Conservation (phyloP, 2,329 filamentous ascomycete genomes). For the Aspergillus aculeatinus region DNA sequence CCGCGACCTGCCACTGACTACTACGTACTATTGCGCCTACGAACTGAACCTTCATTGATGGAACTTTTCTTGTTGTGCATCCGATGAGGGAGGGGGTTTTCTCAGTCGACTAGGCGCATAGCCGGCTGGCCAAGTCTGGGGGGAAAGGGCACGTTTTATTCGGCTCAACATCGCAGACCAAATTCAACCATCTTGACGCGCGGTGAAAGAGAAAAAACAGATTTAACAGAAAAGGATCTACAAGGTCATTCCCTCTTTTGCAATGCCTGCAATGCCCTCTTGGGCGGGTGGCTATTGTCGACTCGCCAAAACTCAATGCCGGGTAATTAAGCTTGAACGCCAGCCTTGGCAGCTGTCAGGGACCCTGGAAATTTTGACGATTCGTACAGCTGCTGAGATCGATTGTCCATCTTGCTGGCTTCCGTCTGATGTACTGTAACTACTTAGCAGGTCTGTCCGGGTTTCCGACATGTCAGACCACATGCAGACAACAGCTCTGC, state of each 20-base stretch:
- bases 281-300: not conserved
- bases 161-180: not conserved
- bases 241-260: constrained; percentile 1
- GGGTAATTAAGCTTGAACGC: constrained; percentile 17
- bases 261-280: not conserved
- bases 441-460: too few relatives aligned
- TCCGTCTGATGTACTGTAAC: too few relatives aligned
- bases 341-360: constrained; percentile 16
- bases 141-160: not conserved
- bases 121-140: not conserved
- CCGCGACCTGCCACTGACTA: not conserved
- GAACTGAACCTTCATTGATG: constrained; percentile 1
- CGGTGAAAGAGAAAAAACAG: not conserved
- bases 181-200: not conserved
- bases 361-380: constrained; percentile 1
- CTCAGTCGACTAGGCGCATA: not conserved
- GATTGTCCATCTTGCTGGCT: not conserved
- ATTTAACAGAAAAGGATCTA: not conserved
- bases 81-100: not conserved
- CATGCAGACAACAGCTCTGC: not conserved
- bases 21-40: not conserved
- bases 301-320: constrained; percentile 6
- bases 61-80: not conserved
- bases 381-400: constrained; percentile 1
- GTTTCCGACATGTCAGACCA: not conserved